Evolutionary conservation across 192 early-diverging fungal genomes (phyloP).

Genomic region (Neocallimastix lanati): DNA sequence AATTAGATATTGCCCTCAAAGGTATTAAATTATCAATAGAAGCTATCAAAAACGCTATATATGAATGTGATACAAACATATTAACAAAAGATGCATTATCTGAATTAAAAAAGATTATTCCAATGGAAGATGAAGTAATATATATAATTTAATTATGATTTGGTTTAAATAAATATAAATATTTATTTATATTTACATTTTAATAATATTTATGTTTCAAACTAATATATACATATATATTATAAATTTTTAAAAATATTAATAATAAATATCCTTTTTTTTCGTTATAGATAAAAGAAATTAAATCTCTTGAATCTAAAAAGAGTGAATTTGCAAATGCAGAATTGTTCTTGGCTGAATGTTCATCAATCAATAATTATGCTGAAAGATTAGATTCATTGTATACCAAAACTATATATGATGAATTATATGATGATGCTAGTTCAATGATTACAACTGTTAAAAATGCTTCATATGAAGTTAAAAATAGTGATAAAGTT

Average conservation of each 20-base stretch:
- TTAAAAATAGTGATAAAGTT: not conserved
- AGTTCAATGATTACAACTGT: not conserved
- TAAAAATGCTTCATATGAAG: not conserved
- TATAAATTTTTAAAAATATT: no score
- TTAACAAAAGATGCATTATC: not conserved
- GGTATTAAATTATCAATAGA: not conserved
- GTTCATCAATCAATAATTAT: not conserved
- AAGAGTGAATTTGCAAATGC: not conserved
- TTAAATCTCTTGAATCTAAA: not conserved
- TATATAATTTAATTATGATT: not conserved
- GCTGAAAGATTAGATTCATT: not conserved
- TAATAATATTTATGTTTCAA: no score
- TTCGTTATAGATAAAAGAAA: not conserved
- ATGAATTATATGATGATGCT: not conserved
- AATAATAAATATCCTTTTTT: no score
- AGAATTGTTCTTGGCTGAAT: not conserved
- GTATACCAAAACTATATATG: not conserved
- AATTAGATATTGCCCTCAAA: not conserved
- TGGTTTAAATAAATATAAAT: no score
- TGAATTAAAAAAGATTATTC: not conserved
- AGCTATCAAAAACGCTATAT: not conserved
- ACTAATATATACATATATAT: no score
- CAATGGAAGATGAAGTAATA: not conserved
- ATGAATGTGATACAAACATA: not conserved
- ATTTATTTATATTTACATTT: no score